These are phyloP conservation scores for Nitzschia palea DNA, from an alignment of 108 stramenopile species.

Conservation along the genomic window DNA sequence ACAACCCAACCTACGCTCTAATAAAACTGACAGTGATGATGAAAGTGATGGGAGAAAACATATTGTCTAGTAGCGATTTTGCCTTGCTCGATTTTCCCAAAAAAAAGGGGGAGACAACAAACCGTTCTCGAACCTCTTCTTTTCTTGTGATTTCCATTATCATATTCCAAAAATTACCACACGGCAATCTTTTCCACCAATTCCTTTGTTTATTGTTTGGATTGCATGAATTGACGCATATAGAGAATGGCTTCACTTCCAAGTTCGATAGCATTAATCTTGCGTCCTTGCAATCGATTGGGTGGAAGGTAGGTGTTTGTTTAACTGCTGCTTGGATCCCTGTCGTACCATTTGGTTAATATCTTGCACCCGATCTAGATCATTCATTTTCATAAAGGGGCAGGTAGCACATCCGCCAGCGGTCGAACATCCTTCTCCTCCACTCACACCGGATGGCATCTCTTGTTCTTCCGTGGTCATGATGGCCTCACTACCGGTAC, in stretches of 20 bases:
- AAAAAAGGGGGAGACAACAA: no score
- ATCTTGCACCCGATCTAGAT: conserved; percentile 86
- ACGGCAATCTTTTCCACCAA: conserved; percentile 68
- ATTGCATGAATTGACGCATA: conserved; percentile 90
- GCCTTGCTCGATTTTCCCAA: no score
- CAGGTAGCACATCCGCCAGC: conserved; percentile 97
- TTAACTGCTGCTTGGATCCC: conserved; percentile 3
- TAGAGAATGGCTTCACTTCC: conserved; percentile 87
- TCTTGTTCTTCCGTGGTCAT: conserved; percentile 52
- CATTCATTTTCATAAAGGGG: conserved; percentile 98
- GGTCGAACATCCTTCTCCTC: conserved; percentile 95
- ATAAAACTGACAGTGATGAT: no score
- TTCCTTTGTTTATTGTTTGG: conserved; percentile 51
- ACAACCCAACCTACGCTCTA: no score
- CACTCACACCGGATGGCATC: conserved; percentile 83
- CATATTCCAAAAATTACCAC: no score
- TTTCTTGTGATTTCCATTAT: no score
- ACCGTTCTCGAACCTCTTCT: no score
- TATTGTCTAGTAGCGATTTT: no score
- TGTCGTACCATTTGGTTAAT: conserved; percentile 61
- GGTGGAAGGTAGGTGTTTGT: conserved; percentile 67
- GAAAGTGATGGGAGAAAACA: no score
- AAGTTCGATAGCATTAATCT: conserved; percentile 74
- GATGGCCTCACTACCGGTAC: conserved; percentile 90
- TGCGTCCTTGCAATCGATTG: conserved; percentile 72